These are phyloP conservation scores for Hydnum rufescens DNA, from an alignment of 768 basidiomycete species.

Conservation along the genomic window DNA sequence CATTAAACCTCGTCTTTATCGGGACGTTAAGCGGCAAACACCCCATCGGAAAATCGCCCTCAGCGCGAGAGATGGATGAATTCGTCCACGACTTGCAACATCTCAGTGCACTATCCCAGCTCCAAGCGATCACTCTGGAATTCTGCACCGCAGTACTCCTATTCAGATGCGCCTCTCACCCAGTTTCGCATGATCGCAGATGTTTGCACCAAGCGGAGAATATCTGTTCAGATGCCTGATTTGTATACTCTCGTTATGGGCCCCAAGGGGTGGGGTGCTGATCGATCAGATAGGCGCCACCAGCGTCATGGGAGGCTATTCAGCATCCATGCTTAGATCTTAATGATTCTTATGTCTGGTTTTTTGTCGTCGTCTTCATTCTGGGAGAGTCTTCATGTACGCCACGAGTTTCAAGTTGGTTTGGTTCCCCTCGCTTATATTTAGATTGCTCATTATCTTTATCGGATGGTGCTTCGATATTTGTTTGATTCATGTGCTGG, in stretches of 20 bases:
- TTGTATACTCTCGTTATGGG: slow-evolving; percentile 1
- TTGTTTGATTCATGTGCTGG: too few relatives aligned
- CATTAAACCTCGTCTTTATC: neutral
- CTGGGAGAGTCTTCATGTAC: too few relatives aligned
- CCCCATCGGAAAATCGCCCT: neutral
- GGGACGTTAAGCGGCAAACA: neutral
- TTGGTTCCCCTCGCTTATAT: too few relatives aligned
- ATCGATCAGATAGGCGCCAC: neutral
- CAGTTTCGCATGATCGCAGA: neutral
- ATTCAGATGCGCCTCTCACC: neutral
- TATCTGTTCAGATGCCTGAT: neutral
- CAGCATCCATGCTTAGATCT: neutral
- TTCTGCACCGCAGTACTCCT: neutral
- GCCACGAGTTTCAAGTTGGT: too few relatives aligned
- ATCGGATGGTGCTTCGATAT: too few relatives aligned
- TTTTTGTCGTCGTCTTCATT: too few relatives aligned
- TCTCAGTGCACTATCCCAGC: neutral
- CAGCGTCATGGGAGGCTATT: neutral
- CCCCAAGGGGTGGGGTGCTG: neutral
- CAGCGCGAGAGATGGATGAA: neutral
- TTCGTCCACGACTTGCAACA: neutral
- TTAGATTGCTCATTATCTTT: too few relatives aligned
- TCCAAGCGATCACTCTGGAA: neutral
- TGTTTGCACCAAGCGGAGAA: neutral
- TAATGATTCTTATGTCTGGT: too few relatives aligned